Conservation (phyloP, 176 grass and related monocot species). For the Zizania latifolia region DNA sequence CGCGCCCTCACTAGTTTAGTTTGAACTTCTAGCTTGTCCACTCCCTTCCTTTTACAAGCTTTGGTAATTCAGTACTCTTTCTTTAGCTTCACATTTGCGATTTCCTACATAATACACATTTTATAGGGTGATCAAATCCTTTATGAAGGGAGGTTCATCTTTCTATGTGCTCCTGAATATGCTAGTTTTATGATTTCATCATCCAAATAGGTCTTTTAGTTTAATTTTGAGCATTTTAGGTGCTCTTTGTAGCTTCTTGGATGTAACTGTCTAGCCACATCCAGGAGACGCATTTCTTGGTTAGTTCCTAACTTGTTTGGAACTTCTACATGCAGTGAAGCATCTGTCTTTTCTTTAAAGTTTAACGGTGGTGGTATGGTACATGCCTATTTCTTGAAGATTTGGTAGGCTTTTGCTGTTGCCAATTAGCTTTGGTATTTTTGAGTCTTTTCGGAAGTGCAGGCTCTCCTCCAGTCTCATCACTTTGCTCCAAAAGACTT, state of each 20-base stretch:
- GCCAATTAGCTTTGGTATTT: conserved; percentile 50
- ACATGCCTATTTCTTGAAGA: conserved; percentile 43
- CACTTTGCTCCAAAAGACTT: conserved; percentile 36
- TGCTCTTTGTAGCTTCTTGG: conserved; percentile 21
- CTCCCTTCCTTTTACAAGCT: conserved; percentile 7
- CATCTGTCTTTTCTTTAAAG: conserved; percentile 17
- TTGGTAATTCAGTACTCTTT: conserved; percentile 24
- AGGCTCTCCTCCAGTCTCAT: conserved; percentile 33
- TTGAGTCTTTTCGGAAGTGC: conserved; percentile 36
- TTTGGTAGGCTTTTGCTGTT: conserved; percentile 56
- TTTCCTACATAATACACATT: conserved; percentile 9
- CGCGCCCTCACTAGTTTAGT: conserved; percentile 14
- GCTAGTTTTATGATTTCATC: conserved; percentile 16
- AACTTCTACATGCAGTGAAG: conserved; percentile 36
- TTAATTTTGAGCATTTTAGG: conserved; percentile 13
- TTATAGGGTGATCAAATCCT: conserved; percentile 14
- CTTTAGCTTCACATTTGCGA: conserved; percentile 5
- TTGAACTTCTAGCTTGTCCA: conserved; percentile 9
- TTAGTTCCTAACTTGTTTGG: conserved; percentile 26
- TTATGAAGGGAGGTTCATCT: neutral
- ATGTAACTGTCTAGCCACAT: conserved; percentile 19
- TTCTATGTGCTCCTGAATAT: neutral
- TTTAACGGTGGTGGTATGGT: conserved; percentile 9
- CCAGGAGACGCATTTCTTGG: conserved; percentile 7
- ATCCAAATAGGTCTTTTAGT: neutral